A percentile compares a stretch with the other conserved stretches of the same genome.
These are phyloP conservation scores for Quercus cerris DNA, from an alignment of 306 rosid species.

Conservation along the genomic window DNA sequence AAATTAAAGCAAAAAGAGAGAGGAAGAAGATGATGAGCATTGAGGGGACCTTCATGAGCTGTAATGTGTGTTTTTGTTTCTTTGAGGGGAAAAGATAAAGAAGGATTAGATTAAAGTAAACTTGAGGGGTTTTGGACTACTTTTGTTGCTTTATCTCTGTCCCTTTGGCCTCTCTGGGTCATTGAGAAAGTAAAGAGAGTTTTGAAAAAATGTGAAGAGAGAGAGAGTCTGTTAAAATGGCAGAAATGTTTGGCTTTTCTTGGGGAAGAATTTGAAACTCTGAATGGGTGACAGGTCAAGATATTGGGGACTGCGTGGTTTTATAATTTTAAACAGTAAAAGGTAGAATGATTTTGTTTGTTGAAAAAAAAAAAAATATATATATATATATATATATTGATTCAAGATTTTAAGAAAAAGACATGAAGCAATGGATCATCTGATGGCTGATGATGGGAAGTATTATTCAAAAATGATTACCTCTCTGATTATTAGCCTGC, in stretches of 20 bases:
- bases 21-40: conserved; percentile 37
- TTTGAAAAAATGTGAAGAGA: conserved; percentile 54
- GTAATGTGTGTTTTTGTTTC: conserved; percentile 12
- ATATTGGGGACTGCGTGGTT: conserved; percentile 40
- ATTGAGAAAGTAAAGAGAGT: conserved; percentile 27
- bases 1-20: conserved; percentile 35
- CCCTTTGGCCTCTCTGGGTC: conserved; percentile 16
- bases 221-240: conserved; percentile 48
- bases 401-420: conserved; percentile 6
- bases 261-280: conserved; percentile 29
- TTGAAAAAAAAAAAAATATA: conserved; percentile 23
- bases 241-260: conserved; percentile 59
- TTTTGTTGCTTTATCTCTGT: conserved; percentile 17
- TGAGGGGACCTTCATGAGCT: conserved; percentile 40
- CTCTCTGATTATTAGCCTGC: conserved; percentile 44
- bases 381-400: not conserved
- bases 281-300: conserved; percentile 67
- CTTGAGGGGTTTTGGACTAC: conserved; percentile 16
- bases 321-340: conserved; percentile 47
- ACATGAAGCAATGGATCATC: conserved; percentile 2
- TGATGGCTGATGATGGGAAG: conserved; percentile 63
- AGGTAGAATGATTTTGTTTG: conserved; percentile 54
- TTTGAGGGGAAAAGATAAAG: conserved; percentile 17
- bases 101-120: conserved; percentile 10
- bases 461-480: conserved; percentile 93